A percentile compares a stretch with the other conserved stretches of the same genome.
phyloP scores from a whole-genome alignment of 2,329 filamentous ascomycete genomes.

The Falciphora oryzae region DNA sequence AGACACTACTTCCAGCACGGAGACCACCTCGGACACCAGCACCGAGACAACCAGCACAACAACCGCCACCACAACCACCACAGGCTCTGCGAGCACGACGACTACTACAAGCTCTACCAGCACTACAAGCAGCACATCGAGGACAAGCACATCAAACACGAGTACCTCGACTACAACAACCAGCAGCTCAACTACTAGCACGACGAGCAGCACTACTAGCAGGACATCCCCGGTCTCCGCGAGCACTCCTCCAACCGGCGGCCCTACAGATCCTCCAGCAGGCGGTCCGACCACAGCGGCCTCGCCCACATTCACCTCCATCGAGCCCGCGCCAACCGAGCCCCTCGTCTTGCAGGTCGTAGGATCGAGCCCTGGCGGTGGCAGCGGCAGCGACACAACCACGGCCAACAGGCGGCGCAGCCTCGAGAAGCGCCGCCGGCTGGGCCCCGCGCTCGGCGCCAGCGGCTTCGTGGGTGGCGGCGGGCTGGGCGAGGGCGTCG shows the following conservation, averaged over 20 bases:
- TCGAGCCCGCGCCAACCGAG: slow-evolving; percentile 10
- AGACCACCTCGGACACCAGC: too few species aligned
- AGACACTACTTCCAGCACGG: too few species aligned
- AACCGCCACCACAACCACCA: too few species aligned
- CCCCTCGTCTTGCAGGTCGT: slow-evolving; percentile 18
- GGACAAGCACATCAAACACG: background rate
- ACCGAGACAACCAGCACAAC: too few species aligned
- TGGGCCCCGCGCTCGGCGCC: background rate
- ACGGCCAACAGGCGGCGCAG: slow-evolving; percentile 8
- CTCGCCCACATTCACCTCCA: slow-evolving; percentile 4
- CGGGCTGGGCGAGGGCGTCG: slow-evolving; percentile 15
- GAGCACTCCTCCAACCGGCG: background rate
- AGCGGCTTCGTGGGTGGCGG: slow-evolving; percentile 20
- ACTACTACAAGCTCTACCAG: too few species aligned
- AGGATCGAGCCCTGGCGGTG: background rate
- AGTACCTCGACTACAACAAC: background rate
- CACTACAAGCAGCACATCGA: too few species aligned
- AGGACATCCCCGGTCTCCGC: background rate
- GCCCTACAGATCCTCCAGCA: background rate
- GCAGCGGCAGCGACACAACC: background rate
- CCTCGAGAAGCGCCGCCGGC: background rate
- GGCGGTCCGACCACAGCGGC: too few species aligned
- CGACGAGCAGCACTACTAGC: background rate
- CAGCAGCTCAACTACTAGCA: background rate
- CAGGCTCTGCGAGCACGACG: too few species aligned